phyloP scores from a whole-genome alignment of 352 stramenopile species.

The Pythium brachiatum region DNA sequence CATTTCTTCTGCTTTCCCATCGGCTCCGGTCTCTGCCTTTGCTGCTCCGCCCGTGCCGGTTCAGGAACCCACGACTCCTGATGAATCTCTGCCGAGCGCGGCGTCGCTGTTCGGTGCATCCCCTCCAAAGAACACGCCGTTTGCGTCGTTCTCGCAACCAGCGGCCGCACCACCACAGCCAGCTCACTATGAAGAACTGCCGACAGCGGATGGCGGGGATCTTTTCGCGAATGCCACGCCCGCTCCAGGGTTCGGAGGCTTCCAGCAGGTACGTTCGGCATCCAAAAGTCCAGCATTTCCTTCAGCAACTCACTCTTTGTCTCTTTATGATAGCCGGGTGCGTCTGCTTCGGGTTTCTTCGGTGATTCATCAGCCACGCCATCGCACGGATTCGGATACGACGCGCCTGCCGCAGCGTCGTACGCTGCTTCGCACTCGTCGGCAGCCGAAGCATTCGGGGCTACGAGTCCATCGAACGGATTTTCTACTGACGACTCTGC shows the following conservation, averaged over 20 bases:
- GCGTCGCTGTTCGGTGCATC: conserved; percentile 64
- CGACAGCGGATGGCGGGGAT: conserved; percentile 50
- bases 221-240: conserved; percentile 50
- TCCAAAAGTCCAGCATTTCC: not conserved
- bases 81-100: conserved; percentile 38
- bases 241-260: conserved; percentile 30
- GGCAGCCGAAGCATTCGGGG: conserved; percentile 25
- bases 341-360: conserved; percentile 20
- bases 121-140: conserved; percentile 42
- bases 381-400: conserved; percentile 6
- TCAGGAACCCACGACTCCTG: not conserved
- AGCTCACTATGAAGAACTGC: conserved; percentile 34
- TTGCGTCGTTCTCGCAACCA: conserved; percentile 31
- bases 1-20: conserved; percentile 30
- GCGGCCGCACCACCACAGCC: conserved; percentile 5
- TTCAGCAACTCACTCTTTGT: not conserved
- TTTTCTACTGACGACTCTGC: conserved; percentile 22
- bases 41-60: not conserved
- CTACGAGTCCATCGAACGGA: conserved; percentile 16
- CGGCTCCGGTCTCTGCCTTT: conserved; percentile 13
- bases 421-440: not conserved
- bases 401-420: not conserved
- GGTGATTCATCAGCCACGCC: not conserved
- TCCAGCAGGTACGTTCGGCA: conserved; percentile 19
- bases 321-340: conserved; percentile 15